Conservation (phyloP, 257 asterid species). For the Solanum arcanum region DNA sequence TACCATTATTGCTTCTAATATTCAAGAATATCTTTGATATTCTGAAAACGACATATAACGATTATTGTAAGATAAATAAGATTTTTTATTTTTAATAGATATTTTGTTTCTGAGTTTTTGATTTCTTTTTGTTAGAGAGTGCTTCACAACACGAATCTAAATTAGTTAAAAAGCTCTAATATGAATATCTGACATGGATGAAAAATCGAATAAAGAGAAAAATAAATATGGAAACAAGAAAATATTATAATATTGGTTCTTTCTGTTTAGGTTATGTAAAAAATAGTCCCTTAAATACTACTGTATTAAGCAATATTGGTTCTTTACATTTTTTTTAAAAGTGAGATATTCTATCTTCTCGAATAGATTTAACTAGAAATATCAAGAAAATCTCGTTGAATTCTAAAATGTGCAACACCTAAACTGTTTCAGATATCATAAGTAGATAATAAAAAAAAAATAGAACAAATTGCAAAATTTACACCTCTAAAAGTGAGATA, state of each 20-base stretch:
- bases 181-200: background rate
- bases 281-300: background rate
- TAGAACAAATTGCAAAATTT: background rate
- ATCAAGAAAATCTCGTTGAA: too few species aligned
- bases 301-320: too few species aligned
- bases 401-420: background rate
- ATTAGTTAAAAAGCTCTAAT: background rate
- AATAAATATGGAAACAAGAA: background rate
- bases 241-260: too few species aligned
- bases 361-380: too few species aligned
- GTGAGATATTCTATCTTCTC: too few species aligned
- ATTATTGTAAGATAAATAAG: background rate
- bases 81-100: background rate
- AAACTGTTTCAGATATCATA: background rate
- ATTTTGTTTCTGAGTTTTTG: rapidly evolving
- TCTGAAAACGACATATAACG: background rate
- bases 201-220: background rate
- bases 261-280: background rate
- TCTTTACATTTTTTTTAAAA: too few species aligned
- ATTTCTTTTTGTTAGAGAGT: rapidly evolving
- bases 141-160: rapidly evolving
- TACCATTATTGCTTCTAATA: background rate
- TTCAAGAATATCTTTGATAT: background rate
- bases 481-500: background rate
- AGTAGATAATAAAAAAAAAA: too few species aligned